Conservation (phyloP, 2,329 filamentous ascomycete species). For the Mariannaea sp. region DNA sequence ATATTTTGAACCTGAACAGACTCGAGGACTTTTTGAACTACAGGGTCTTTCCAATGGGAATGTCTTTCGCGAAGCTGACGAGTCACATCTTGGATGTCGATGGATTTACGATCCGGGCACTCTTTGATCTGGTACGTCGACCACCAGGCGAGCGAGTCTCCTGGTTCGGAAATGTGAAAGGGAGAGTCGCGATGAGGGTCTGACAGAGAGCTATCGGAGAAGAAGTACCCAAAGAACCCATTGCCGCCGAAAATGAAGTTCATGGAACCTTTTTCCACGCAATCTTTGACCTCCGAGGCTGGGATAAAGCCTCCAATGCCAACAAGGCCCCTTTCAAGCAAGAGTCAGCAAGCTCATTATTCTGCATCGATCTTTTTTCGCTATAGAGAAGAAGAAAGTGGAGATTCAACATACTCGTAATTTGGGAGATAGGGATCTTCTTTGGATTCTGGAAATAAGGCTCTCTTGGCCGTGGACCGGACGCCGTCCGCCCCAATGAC, state of each 20-base stretch:
- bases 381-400: not conserved
- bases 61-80: slow-evolving; percentile 14
- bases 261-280: slow-evolving; percentile 18
- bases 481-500: slow-evolving; percentile 37
- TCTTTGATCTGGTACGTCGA: slow-evolving; percentile 20
- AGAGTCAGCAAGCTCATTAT: not conserved
- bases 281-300: not conserved
- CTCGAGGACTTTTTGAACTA: slow-evolving; percentile 10
- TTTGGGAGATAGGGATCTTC: slow-evolving; percentile 30
- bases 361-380: not conserved
- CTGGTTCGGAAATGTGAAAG: slow-evolving; percentile 16
- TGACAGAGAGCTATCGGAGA: slow-evolving; percentile 13
- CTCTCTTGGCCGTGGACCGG: slow-evolving; percentile 24
- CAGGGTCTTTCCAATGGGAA: slow-evolving; percentile 15
- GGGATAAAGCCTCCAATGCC: slow-evolving; percentile 19
- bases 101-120: slow-evolving; percentile 15
- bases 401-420: slow-evolving; percentile 29
- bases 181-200: slow-evolving; percentile 10
- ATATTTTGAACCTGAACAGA: slow-evolving; percentile 9
- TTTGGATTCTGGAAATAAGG: slow-evolving; percentile 29
- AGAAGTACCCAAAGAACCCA: slow-evolving; percentile 19
- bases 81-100: slow-evolving; percentile 11
- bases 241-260: slow-evolving; percentile 19
- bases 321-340: slow-evolving; percentile 11
- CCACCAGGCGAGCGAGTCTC: slow-evolving; percentile 18